Conservation (phyloP, 2,329 filamentous ascomycete species). For the Phaeoacremonium minimum region DNA sequence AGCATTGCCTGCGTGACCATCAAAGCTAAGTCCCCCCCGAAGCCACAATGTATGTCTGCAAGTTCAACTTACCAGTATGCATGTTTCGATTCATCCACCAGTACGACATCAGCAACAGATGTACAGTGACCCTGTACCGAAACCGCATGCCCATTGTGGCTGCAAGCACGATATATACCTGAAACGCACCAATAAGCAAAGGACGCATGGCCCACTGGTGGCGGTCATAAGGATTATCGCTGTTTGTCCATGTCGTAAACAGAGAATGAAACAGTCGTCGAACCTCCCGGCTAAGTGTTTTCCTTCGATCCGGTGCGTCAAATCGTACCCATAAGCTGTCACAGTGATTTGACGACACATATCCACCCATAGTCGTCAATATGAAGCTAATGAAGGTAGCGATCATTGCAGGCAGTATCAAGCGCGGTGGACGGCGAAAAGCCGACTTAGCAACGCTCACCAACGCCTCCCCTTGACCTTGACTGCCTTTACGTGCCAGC, state of each 20-base stretch:
- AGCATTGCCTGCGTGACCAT: no score
- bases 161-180: conserved; percentile 41
- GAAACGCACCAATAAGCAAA: conserved; percentile 42
- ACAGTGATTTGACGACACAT: conserved; percentile 37
- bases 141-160: conserved; percentile 43
- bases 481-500: conserved; percentile 37
- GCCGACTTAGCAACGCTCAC: conserved; percentile 45
- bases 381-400: conserved; percentile 45
- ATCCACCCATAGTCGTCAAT: conserved; percentile 42
- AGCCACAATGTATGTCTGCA: no score
- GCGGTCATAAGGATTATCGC: conserved; percentile 46
- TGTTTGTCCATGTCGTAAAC: conserved; percentile 43
- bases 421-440: conserved; percentile 45
- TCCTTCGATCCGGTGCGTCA: conserved; percentile 37
- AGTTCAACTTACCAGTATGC: conserved; percentile 36
- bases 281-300: conserved; percentile 38
- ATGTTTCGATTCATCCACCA: conserved; percentile 40
- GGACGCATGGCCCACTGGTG: conserved; percentile 51
- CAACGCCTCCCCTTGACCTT: conserved; percentile 33
- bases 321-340: conserved; percentile 48
- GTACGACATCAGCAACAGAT: conserved; percentile 39
- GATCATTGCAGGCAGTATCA: conserved; percentile 47
- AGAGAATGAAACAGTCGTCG: conserved; percentile 37
- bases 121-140: conserved; percentile 38
- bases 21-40: no score